Base-by-base conservation (phyloP, 768 basidiomycete species). In the Boletus rufocinnamomeus region DNA sequence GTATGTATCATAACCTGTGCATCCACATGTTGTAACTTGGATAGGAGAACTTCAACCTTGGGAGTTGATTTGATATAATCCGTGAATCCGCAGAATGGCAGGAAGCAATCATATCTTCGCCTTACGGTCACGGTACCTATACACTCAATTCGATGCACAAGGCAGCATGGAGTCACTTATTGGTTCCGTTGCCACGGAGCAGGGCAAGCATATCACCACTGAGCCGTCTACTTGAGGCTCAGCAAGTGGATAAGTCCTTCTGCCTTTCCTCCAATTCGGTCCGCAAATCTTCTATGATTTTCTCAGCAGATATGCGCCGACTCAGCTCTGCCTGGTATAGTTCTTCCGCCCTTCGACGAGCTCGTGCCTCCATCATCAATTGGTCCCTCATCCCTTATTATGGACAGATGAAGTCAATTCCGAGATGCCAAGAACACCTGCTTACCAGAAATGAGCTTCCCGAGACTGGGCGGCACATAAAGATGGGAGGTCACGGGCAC, bases 391-490 rank as follows among this genome's bases (percentile, higher is more conserved):
- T 79, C 53, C 58, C 66, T 65, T 57, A 57, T 23, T 27, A 37
- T 30, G 37, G 32, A 34, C 5, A 44, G 37, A 41, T 65, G 19
- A 57, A 50, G 21, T 52, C 45, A 45, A 48, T n/a, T 37, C 46
- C 7, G 35, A 46, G 19, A 28, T 25, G n/a, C 28, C 27, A 55
- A 56, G 37, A 17, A 50, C 25, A 44, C 4, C 41, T 19, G 43
- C 72, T 49, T 62, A 78, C 76, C 69, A 38, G 72, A 68, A 44
- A 77, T 63, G 34, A 78, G 72, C 50, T 69, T 69, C 40, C 68
- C 69, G 17, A 77, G 62, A 14, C 69, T 62, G 3, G 74, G 73
- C 0, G 77, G 77, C 14, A 77, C 71, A 50, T 74, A 77, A 11
- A 77, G 48, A 37, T 63, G 56, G 17, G 66, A 61, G 27, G 58